Evolutionary conservation across 441 rosid species (phyloP).

Genomic region (Gossypium gossypioides): DNA sequence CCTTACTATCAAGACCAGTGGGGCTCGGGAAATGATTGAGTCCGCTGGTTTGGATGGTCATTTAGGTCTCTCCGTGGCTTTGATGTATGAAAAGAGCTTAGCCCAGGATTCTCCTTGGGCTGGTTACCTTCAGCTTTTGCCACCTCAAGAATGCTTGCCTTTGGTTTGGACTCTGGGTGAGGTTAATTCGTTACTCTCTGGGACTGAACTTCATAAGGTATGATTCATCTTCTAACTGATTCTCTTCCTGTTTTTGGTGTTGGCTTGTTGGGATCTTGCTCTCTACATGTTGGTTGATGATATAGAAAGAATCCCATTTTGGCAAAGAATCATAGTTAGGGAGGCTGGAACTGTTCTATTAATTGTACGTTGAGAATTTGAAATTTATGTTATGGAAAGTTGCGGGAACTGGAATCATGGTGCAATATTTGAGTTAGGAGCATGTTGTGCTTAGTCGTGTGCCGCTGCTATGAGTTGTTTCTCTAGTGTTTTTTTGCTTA

Average conservation of each 20-base stretch:
- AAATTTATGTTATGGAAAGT: background rate
- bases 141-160: constrained; percentile 50
- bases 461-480: background rate
- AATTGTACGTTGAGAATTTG: background rate
- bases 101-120: constrained; percentile 64
- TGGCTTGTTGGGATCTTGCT: background rate
- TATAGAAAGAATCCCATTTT: background rate
- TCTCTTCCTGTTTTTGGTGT: background rate
- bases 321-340: background rate
- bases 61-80: constrained; percentile 58
- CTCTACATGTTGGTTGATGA: background rate
- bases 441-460: background rate
- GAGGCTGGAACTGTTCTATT: background rate
- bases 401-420: background rate
- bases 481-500: background rate
- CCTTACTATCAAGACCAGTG: constrained; percentile 56
- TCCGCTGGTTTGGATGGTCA: constrained; percentile 50
- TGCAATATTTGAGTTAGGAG: background rate
- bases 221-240: background rate
- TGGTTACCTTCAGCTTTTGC: constrained; percentile 64
- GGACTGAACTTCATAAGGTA: constrained; percentile 86
- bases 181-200: constrained; percentile 51
- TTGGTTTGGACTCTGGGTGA: constrained; percentile 54
- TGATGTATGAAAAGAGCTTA: constrained; percentile 77
- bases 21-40: constrained; percentile 44